Conservation (phyloP, 768 basidiomycete genomes). For the Termitomyces sp. region DNA sequence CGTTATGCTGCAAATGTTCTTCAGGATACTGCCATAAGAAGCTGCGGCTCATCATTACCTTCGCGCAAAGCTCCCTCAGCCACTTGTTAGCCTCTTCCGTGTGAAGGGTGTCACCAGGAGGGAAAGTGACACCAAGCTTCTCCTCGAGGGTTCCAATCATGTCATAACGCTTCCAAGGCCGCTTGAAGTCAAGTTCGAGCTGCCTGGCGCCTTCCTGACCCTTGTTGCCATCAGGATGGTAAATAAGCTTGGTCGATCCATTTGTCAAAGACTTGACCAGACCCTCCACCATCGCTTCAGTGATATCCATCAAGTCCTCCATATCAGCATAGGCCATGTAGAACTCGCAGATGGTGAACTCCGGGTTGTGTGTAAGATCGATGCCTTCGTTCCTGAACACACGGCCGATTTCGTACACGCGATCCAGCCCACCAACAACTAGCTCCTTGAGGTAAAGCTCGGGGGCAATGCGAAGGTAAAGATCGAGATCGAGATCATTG, state of each 20-base stretch:
- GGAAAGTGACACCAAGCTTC: constrained; percentile 90
- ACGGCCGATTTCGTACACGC: constrained; percentile 97
- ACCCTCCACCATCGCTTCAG: constrained; percentile 86
- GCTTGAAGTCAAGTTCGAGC: constrained; percentile 80
- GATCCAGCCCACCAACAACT: constrained; percentile 93
- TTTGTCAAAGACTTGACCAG: constrained; percentile 85
- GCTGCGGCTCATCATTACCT: constrained; percentile 50
- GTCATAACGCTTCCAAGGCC: constrained; percentile 98
- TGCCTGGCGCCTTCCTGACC: constrained; percentile 59
- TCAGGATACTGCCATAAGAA: neutral
- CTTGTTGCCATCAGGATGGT: constrained; percentile 94
- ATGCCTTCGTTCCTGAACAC: constrained; percentile 99
- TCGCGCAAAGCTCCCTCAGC: constrained; percentile 77
- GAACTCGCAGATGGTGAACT: constrained; percentile 99
- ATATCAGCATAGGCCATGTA: constrained; percentile 99
- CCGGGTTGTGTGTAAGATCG: constrained; percentile 98
- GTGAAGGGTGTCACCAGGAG: constrained; percentile 86
- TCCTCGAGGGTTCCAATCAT: constrained; percentile 97
- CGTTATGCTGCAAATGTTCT: constrained; percentile 66
- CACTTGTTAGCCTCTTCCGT: constrained; percentile 87
- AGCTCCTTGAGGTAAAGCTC: constrained; percentile 98
- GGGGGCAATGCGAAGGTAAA: constrained; percentile 96
- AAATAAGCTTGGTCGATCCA: constrained; percentile 76
- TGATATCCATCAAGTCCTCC: constrained; percentile 98
- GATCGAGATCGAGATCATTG: constrained; percentile 95